Conservation (phyloP, 2,329 filamentous ascomycete genomes). For the Alternaria sp. region DNA sequence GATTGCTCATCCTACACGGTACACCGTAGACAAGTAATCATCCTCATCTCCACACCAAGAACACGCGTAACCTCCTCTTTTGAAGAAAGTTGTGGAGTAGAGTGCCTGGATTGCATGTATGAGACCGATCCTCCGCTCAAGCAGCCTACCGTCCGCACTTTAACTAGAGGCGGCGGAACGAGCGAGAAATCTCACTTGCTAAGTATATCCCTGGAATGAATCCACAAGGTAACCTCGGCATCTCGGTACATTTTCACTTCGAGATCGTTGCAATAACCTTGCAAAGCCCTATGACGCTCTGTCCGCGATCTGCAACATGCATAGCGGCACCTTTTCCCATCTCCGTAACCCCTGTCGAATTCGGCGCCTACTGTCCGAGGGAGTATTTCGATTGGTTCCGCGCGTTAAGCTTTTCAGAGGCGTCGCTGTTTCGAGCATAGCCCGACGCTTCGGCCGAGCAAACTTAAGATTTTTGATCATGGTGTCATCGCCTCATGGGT, state of each 20-base stretch:
- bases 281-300: constrained; percentile 10
- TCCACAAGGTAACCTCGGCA: constrained; percentile 7
- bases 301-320: constrained; percentile 14
- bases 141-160: not conserved
- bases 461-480: constrained; percentile 21
- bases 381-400: not conserved
- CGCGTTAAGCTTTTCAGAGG: not conserved
- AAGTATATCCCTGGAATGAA: not conserved
- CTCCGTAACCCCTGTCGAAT: not conserved
- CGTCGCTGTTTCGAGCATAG: not conserved
- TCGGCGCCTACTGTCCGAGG: not conserved
- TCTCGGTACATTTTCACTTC: constrained; percentile 5
- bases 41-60: not conserved
- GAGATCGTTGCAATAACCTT: not conserved
- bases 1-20: too few species aligned
- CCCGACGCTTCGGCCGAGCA: constrained; percentile 19
- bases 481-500: constrained; percentile 22
- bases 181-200: not conserved
- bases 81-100: not conserved
- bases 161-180: not conserved
- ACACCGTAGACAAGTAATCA: not conserved
- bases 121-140: not conserved
- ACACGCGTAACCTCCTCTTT: constrained; percentile 1
- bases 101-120: too few species aligned
- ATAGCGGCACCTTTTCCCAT: not conserved